These are phyloP conservation scores for Gillenia trifoliata DNA, from an alignment of 306 rosid species.

Conservation along the genomic window DNA sequence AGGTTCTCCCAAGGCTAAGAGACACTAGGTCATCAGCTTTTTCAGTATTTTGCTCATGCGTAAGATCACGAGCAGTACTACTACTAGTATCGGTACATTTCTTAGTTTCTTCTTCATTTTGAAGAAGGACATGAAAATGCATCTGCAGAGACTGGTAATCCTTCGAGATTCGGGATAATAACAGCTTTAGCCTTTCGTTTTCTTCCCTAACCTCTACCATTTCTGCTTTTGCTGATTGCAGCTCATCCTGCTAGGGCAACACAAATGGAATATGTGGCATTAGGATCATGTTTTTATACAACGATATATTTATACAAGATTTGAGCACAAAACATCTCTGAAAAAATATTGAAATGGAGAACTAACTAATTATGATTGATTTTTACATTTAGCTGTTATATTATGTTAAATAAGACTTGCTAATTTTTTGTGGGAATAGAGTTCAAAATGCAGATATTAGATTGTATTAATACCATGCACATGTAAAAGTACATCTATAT, in stretches of 20 bases:
- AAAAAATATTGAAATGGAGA: neutral
- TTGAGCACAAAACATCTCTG: neutral
- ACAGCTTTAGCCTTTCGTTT: constrained; percentile 38
- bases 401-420: neutral
- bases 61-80: neutral
- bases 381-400: neutral
- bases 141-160: constrained; percentile 41
- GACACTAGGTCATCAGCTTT: constrained; percentile 45
- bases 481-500: neutral
- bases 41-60: neutral
- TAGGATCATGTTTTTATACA: too few relatives aligned
- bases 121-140: constrained; percentile 28
- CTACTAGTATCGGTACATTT: constrained; percentile 6
- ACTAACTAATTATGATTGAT: neutral
- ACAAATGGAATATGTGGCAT: neutral
- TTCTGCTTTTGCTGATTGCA: constrained; percentile 38
- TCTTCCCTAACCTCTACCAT: constrained; percentile 51
- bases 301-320: too few relatives aligned
- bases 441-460: neutral
- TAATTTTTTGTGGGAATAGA: neutral
- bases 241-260: constrained; percentile 28
- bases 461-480: neutral
- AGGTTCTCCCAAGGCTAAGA: constrained; percentile 52
- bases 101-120: constrained; percentile 15
- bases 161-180: constrained; percentile 21